Conservation (phyloP, 192 early-diverging fungal species). For the Backusella australiensis region DNA sequence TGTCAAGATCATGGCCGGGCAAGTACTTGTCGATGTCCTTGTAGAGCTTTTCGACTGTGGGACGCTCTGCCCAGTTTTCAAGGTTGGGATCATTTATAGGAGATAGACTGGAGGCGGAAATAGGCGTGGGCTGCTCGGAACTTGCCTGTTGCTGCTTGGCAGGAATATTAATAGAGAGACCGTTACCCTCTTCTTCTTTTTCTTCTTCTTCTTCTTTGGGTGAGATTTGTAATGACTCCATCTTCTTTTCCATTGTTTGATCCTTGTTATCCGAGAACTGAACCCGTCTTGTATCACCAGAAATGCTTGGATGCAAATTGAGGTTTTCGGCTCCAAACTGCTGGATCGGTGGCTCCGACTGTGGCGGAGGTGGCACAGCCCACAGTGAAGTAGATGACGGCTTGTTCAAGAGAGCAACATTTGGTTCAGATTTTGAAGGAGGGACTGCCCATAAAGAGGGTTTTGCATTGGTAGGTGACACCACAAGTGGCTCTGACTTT, state of each 20-base stretch:
- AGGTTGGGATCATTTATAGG: not conserved
- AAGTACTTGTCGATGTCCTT: slow-evolving; percentile 72
- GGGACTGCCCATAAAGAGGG: slow-evolving; percentile 18
- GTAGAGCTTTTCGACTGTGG: slow-evolving; percentile 63
- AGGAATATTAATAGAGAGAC: not conserved
- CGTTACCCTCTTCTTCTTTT: not conserved
- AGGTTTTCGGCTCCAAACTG: slow-evolving; percentile 4
- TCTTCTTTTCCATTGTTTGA: not conserved
- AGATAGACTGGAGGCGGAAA: not conserved
- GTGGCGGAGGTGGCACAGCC: not conserved
- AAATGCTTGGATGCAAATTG: slow-evolving; percentile 9
- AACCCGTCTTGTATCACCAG: slow-evolving; percentile 7
- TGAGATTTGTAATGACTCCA: not conserved
- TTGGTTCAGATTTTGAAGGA: slow-evolving; percentile 1
- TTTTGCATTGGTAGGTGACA: not conserved
- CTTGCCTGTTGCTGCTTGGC: not conserved
- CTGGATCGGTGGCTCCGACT: not conserved
- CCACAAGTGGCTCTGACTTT: not conserved
- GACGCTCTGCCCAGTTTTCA: slow-evolving; percentile 55
- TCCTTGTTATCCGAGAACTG: not conserved
- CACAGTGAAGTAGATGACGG: slow-evolving; percentile 4
- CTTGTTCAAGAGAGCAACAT: not conserved
- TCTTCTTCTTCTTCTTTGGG: not conserved
- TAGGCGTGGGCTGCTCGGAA: not conserved
- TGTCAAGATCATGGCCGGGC: slow-evolving; percentile 73